Conservation (phyloP, 140 eudicot genomes). For the Oenanthe javanica region DNA sequence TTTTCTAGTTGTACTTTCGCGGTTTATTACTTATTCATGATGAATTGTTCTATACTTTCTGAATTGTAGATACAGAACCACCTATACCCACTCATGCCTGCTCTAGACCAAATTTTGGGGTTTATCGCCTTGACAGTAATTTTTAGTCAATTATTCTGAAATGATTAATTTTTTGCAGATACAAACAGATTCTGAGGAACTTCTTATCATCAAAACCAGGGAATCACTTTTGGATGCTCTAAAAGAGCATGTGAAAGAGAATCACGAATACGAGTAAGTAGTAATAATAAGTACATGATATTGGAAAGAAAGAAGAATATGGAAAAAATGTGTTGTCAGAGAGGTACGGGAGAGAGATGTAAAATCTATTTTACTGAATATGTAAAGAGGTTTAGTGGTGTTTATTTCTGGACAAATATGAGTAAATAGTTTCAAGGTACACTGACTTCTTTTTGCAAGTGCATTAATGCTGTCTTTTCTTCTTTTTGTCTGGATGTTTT, state of each 20-base stretch:
- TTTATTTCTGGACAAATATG: not conserved
- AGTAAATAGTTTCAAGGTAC: not conserved
- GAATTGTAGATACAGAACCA: not conserved
- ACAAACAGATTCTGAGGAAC: conserved; percentile 84
- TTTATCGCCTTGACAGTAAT: not conserved
- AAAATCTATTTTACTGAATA: not conserved
- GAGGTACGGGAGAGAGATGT: not conserved
- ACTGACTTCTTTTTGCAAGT: not conserved
- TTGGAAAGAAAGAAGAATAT: not conserved
- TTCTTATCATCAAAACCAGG: conserved; percentile 94
- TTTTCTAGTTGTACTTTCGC: no score
- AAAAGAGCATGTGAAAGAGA: conserved; percentile 85
- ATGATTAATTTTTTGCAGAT: conserved; percentile 41
- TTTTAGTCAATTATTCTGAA: not conserved
- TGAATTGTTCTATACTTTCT: not conserved
- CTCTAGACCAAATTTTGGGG: not conserved
- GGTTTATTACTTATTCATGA: no score
- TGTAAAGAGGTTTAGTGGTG: not conserved
- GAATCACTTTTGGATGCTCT: conserved; percentile 76
- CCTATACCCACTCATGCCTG: not conserved
- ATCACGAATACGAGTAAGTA: conserved; percentile 94
- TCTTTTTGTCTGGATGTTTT: not conserved
- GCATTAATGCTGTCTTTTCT: not conserved
- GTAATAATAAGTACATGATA: not conserved
- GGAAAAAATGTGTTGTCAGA: not conserved